Conservation (phyloP, 139 green algal species). For the Chlamydomonas urium region DNA sequence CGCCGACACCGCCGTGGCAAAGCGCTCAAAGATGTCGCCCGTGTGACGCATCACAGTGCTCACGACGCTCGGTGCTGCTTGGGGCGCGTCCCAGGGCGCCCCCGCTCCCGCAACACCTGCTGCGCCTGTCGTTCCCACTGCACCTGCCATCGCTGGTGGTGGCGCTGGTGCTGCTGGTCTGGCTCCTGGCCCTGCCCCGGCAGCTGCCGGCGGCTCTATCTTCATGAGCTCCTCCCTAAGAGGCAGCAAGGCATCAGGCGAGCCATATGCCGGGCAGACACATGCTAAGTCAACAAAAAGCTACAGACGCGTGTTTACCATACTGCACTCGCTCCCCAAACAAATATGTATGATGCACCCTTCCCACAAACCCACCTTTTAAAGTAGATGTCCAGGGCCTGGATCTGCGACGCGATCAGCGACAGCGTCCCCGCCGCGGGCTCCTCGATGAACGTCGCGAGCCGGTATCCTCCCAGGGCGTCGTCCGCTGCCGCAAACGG, state of each 20-base stretch:
- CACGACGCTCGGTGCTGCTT: no score
- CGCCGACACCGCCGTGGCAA: no score
- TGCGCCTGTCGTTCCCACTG: no score
- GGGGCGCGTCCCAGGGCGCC: no score
- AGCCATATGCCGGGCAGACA: not conserved
- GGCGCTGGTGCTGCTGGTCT: not conserved
- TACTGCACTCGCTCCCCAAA: not conserved
- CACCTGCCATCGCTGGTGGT: no score
- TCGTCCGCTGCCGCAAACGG: constrained; percentile 46
- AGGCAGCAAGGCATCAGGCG: not conserved
- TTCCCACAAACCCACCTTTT: no score
- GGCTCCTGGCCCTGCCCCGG: not conserved
- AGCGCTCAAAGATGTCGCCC: no score
- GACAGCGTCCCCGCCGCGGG: constrained; percentile 7
- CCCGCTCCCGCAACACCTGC: no score
- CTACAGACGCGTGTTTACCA: no score
- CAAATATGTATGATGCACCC: not conserved
- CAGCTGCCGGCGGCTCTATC: not conserved
- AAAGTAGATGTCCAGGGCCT: constrained; percentile 27
- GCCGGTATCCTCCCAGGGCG: constrained; percentile 33
- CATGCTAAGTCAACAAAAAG: not conserved
- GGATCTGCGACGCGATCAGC: constrained; percentile 21
- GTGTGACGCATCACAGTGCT: no score
- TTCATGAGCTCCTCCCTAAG: not conserved
- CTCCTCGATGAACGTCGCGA: constrained; percentile 35